Conservation (phyloP, 2,329 filamentous ascomycete species). For the Penicillium sp. region DNA sequence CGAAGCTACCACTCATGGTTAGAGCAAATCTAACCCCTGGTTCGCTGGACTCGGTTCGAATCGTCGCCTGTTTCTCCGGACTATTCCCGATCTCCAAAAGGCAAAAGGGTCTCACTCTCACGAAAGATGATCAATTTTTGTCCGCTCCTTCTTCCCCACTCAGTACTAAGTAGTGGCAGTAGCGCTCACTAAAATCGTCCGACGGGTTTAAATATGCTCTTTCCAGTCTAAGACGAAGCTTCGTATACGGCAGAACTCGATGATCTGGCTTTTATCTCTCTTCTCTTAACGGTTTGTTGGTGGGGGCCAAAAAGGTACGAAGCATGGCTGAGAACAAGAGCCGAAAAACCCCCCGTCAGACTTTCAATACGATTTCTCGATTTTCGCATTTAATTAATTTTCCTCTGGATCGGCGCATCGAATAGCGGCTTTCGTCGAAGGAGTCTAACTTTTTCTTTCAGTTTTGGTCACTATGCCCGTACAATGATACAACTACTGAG, state of each 20-base stretch:
- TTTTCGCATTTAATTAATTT: slow-evolving; percentile 11
- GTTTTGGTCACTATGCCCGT: background rate
- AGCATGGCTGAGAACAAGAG: background rate
- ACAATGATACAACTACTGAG: background rate
- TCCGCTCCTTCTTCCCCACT: background rate
- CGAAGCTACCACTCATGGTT: background rate
- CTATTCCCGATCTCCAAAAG: background rate
- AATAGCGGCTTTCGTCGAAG: slow-evolving; percentile 7
- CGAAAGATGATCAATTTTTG: background rate
- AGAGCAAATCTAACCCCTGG: background rate
- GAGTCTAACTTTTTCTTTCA: slow-evolving; percentile 8
- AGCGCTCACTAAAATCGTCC: background rate
- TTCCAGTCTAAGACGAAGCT: background rate
- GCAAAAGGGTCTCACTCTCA: background rate
- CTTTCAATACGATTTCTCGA: background rate
- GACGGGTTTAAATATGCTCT: background rate
- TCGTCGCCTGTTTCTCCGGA: background rate
- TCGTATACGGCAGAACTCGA: background rate
- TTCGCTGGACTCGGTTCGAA: background rate
- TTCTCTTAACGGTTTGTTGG: slow-evolving; percentile 20
- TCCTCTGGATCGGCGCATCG: slow-evolving; percentile 1
- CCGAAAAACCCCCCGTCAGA: slow-evolving; percentile 5
- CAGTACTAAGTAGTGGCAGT: background rate
- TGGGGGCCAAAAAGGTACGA: slow-evolving; percentile 21
- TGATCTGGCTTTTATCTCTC: slow-evolving; percentile 1